Conservation (phyloP, 768 basidiomycete genomes). For the Auricularia cornea region DNA sequence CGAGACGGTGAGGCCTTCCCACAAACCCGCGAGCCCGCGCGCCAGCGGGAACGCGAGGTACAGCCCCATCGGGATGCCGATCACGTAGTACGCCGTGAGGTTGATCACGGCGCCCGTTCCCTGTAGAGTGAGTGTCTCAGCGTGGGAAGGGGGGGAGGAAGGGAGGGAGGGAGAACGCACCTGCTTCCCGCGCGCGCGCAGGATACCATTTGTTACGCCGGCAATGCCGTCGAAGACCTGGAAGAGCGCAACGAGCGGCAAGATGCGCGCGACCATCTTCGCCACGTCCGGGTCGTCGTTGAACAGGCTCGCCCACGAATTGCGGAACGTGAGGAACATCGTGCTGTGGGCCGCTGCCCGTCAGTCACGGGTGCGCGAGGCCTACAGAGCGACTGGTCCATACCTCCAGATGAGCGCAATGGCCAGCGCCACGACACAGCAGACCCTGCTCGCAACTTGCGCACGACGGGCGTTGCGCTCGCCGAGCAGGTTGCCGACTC, state of each 20-base stretch:
- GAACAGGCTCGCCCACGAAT: conserved; percentile 66
- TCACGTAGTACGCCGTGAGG: conserved; percentile 64
- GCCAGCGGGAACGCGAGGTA: conserved; percentile 59
- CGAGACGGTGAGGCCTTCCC: conserved; percentile 72
- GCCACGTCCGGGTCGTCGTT: conserved; percentile 40
- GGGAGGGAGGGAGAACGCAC: conserved; percentile 19
- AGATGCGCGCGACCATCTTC: conserved; percentile 48
- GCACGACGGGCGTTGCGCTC: conserved; percentile 71
- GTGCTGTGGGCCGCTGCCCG: conserved; percentile 29
- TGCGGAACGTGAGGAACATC: conserved; percentile 51
- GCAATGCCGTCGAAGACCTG: conserved; percentile 79
- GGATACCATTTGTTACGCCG: conserved; percentile 63
- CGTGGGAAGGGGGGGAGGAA: neutral
- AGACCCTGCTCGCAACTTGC: conserved; percentile 51
- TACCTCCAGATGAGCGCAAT: conserved; percentile 63
- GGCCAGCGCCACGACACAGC: conserved; percentile 56
- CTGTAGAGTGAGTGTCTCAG: neutral
- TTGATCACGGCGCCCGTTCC: conserved; percentile 64
- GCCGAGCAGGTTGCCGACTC: conserved; percentile 84
- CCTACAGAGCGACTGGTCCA: too few relatives aligned
- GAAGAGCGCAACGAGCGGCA: conserved; percentile 71
- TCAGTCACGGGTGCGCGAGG: neutral
- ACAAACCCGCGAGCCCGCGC: conserved; percentile 64
- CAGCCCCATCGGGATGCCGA: conserved; percentile 78
- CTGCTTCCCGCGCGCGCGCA: conserved; percentile 79